phyloP scores from a whole-genome alignment of 257 asterid species.

The Ilex aquifolium region DNA sequence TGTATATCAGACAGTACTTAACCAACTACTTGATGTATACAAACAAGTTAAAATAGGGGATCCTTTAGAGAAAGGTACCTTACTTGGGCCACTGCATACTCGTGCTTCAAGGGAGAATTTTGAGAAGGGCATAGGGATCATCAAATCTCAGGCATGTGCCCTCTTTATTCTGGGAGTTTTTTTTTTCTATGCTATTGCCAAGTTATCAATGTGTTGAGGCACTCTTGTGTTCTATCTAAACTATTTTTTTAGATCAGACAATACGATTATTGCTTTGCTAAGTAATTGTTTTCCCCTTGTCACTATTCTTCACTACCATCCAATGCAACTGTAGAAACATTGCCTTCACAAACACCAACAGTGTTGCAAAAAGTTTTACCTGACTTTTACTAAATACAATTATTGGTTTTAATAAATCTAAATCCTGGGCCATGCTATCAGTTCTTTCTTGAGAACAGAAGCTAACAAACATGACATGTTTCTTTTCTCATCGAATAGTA shows the following conservation, averaged over 20 bases:
- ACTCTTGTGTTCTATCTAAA: too few relatives aligned
- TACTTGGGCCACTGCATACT: slow-evolving; percentile 95
- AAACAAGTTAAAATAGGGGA: slow-evolving; percentile 88
- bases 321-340: too few relatives aligned
- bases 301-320: too few relatives aligned
- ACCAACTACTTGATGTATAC: slow-evolving; percentile 68
- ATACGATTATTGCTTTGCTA: too few relatives aligned
- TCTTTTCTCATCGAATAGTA: background rate
- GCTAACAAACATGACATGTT: background rate
- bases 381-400: too few relatives aligned
- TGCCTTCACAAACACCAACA: too few relatives aligned
- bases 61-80: slow-evolving; percentile 81
- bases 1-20: slow-evolving; percentile 69
- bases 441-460: too few relatives aligned
- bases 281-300: too few relatives aligned
- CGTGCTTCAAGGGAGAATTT: slow-evolving; percentile 61
- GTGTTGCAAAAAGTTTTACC: too few relatives aligned
- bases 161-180: slow-evolving; percentile 1
- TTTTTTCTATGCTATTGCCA: background rate
- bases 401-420: too few relatives aligned
- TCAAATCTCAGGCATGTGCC: slow-evolving; percentile 71
- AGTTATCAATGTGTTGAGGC: background rate
- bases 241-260: too few relatives aligned
- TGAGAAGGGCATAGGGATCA: slow-evolving; percentile 65
- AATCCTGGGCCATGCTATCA: too few relatives aligned